Evolutionary conservation across 2,329 filamentous ascomycete genomes (phyloP), one percentile per base, ranked within the genome.

Genomic region (Curvularia eragrostidis): DNA sequence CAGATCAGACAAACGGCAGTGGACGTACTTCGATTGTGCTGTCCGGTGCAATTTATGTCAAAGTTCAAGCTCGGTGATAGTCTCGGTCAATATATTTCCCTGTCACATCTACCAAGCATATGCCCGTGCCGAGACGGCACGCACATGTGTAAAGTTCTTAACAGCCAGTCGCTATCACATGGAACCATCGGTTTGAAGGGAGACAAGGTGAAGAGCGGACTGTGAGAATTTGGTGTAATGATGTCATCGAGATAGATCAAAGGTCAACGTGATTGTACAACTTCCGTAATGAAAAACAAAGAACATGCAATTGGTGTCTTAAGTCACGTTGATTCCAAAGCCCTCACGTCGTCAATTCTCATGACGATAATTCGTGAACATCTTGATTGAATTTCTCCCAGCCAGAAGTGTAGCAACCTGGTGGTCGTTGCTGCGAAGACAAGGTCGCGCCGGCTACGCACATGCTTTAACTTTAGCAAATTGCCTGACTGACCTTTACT

Each of bases 341-440:
- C n/a, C 43, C 12, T 19, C 50, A 64, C 58, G 52, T 61, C 60
- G 13, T 67, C 62, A 32, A 63, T 48, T 39, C 50, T 64, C 63
- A 56, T 65, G 44, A 56, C 32, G 36, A 46, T 44, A 51, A 41
- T 18, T 62, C 59, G 28, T 58, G 18, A 59, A 47, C 41, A 52
- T 48, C 26, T 13, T 39, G 15, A 18, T 9, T 15, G 13, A 34
- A 52, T 15, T n/a, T 3, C 1, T 28, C 9, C 13, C 32, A 13
- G 19, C n/a, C 1, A 28, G 8, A 51, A 42, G 28, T 19, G 42
- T n/a, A 28, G 39, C 39, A 30, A 19, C n/a, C n/a, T n/a, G n/a
- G n/a, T n/a, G n/a, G n/a, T n/a, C n/a, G n/a, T n/a, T n/a, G n/a
- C n/a, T n/a, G n/a, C n/a, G n/a, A n/a, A n/a, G n/a, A n/a, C n/a